phyloP scores from a whole-genome alignment of 495 filamentous ascomycete genomes.

The Letharia lupina region DNA sequence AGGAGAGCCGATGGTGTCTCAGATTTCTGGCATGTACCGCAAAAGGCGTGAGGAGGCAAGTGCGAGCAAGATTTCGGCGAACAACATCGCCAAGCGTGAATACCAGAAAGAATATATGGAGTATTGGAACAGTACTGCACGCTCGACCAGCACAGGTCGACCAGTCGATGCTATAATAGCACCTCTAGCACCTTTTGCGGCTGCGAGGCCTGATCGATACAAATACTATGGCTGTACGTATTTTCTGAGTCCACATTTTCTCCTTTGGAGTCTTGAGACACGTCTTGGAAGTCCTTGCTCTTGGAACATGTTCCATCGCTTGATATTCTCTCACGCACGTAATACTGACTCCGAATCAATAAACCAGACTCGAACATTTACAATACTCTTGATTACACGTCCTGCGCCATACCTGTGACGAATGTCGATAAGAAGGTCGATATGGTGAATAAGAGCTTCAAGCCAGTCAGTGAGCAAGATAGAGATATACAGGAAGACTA shows the following conservation, averaged over 20 bases:
- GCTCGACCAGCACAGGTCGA: constrained; percentile 46
- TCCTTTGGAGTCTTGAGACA: not conserved
- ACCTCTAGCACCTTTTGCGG: constrained; percentile 38
- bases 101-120: constrained; percentile 58
- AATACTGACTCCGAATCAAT: not conserved
- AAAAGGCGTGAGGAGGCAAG: constrained; percentile 25
- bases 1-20: constrained; percentile 42
- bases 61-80: constrained; percentile 41
- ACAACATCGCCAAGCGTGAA: constrained; percentile 51
- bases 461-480: constrained; percentile 38
- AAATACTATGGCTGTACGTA: constrained; percentile 37
- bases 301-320: not conserved
- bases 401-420: constrained; percentile 50
- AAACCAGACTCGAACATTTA: constrained; percentile 37
- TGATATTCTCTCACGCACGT: not conserved
- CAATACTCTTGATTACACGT: constrained; percentile 52
- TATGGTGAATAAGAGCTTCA: constrained; percentile 32
- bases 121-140: constrained; percentile 57
- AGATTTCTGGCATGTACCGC: constrained; percentile 33
- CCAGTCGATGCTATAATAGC: constrained; percentile 47
- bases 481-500: constrained; percentile 40
- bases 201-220: constrained; percentile 43
- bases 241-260: not conserved
- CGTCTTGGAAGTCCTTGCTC: not conserved
- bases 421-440: constrained; percentile 47